Percentiles rank a stretch among this genome's conserved stretches.
Conservation (phyloP, 2,329 filamentous ascomycete species). For the Monosporascus ibericus region DNA sequence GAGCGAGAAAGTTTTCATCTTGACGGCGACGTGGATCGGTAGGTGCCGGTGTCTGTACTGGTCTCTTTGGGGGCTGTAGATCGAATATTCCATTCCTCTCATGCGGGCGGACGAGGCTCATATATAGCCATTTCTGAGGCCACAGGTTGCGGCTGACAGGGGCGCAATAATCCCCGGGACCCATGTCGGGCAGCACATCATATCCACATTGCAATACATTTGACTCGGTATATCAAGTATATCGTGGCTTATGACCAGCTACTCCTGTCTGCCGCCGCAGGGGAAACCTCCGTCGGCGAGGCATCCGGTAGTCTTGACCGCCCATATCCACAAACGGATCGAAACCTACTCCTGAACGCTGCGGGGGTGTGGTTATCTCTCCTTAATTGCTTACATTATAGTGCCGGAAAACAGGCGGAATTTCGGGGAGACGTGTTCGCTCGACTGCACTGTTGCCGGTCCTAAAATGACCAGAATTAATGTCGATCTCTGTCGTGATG, state of each 20-base stretch:
- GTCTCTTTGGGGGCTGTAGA: no score
- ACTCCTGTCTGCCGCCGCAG: neutral
- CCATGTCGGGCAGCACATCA: neutral
- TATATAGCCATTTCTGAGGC: no score
- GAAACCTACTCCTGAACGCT: neutral
- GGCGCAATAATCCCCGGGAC: neutral
- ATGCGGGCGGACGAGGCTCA: no score
- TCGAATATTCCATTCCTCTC: no score
- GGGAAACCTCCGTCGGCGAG: no score
- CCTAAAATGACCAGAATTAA: neutral
- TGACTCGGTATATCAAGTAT: neutral
- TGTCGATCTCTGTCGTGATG: neutral
- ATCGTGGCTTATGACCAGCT: neutral
- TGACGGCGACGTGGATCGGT: neutral
- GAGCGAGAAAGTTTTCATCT: conserved; percentile 10
- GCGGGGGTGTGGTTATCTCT: neutral
- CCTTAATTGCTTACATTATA: neutral
- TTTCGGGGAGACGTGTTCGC: neutral
- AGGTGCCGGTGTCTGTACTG: no score
- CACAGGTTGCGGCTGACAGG: no score
- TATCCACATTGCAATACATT: neutral
- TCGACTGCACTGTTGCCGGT: neutral
- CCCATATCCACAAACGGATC: neutral
- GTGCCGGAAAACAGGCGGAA: neutral
- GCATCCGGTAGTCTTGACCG: neutral